These are phyloP conservation scores for Fusarium proliferatum DNA, from an alignment of 2,329 filamentous ascomycete species.

Conservation along the genomic window DNA sequence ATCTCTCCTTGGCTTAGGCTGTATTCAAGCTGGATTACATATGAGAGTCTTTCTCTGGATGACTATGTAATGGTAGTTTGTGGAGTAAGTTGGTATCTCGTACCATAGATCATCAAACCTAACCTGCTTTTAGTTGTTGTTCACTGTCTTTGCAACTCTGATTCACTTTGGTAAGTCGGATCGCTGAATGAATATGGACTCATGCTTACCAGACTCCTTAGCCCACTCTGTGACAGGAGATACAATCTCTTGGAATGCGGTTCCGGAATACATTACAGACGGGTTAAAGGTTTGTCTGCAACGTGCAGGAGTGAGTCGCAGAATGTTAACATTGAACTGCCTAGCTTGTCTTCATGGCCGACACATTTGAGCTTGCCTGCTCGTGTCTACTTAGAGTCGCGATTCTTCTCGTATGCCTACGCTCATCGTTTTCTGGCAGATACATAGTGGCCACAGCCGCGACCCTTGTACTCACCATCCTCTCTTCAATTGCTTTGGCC, in stretches of 20 bases:
- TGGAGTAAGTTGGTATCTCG: constrained; percentile 40
- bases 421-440: constrained; percentile 49
- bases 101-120: neutral
- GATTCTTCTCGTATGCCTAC: constrained; percentile 54
- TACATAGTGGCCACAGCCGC: constrained; percentile 51
- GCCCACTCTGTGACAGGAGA: constrained; percentile 14
- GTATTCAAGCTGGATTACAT: constrained; percentile 50
- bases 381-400: constrained; percentile 54
- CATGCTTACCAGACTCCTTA: constrained; percentile 6
- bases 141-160: constrained; percentile 30
- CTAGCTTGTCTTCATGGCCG: constrained; percentile 47
- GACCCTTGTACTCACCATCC: constrained; percentile 49
- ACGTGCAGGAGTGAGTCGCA: no score
- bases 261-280: constrained; percentile 11
- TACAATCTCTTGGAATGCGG: constrained; percentile 3
- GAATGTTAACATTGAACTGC: constrained; percentile 12
- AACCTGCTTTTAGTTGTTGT: constrained; percentile 38
- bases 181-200: no score
- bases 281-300: constrained; percentile 25
- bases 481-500: constrained; percentile 51
- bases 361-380: constrained; percentile 52
- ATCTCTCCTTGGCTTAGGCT: constrained; percentile 51
- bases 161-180: constrained; percentile 17
- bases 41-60: constrained; percentile 49
- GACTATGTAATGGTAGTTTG: constrained; percentile 55